Evolutionary conservation across 768 basidiomycete species (phyloP), one percentile per base, ranked within the genome.

Genomic region (Chalciporus sphaerocephalus): DNA sequence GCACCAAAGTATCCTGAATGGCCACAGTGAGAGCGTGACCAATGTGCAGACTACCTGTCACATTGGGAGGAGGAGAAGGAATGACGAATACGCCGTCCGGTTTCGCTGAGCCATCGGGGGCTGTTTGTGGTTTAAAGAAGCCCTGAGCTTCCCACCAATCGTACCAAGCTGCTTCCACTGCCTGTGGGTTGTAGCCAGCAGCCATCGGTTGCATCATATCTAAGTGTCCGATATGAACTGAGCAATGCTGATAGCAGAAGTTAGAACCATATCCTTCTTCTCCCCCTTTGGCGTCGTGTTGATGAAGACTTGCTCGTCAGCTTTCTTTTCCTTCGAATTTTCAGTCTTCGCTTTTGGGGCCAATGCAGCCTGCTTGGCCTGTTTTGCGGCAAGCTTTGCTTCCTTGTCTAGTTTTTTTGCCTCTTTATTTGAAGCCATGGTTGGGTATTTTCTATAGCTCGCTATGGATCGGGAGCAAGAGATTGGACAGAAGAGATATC

Each of bases 81-180:
- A 99, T 80, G 48, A 94, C 83, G 61, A 97, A 97, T 11, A 71
- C 60, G 21, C 83, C 87, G 30, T 86, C 80, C 1, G 76, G 71
- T 40, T 81, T 80, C 40, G 73, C 66, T 13, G 77, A 70, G 10
- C 82, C 83, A 41, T 85, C 74, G 0, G 74, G 59, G 0, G 73
- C 74, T 13, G 78, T 67, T 47, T 79, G 75, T 3, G 95, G 92
- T 54, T 82, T 79, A 79, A 95, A 96, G 74, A 85, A 95, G 4
- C 92, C 94, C 58, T 92, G 77, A 3, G 81, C 77, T 28, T 81
- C 74, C 95, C 95, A 97, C 96, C 96, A 98, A 57, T 95, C 92
- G 57, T 98, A 98, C 92, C 96, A 97, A 2, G 92, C 85, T 0
- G 93, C 75, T 62, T 98, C 95, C 47, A 98, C 87, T 25, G 89